A percentile compares a stretch with the other conserved stretches of the same genome.
These are phyloP conservation scores for Erysimum cheiranthoides DNA, from an alignment of 345 rosid species.

Conservation along the genomic window DNA sequence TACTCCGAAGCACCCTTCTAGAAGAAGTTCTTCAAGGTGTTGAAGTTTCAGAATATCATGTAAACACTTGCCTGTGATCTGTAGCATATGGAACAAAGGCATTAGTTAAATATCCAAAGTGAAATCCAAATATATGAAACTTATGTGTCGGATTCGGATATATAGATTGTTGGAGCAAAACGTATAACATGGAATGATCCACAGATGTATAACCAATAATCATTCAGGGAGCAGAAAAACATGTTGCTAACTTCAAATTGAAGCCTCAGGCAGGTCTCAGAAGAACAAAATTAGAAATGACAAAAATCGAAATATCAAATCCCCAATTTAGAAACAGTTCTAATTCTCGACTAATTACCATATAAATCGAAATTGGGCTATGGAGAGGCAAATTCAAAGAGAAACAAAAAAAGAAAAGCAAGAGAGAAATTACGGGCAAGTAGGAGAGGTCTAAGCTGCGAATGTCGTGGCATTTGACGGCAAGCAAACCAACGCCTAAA, in stretches of 20 bases:
- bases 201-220: neutral
- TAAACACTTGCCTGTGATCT: slow-evolving; percentile 59
- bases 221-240: neutral
- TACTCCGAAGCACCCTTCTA: slow-evolving; percentile 60
- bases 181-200: too few species aligned
- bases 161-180: too few species aligned
- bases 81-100: slow-evolving; percentile 2
- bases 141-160: neutral
- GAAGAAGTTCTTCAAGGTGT: slow-evolving; percentile 55
- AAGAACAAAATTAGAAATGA: neutral
- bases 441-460: slow-evolving; percentile 56
- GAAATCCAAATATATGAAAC: neutral
- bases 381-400: too few species aligned
- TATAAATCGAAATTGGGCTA: neutral
- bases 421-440: slow-evolving; percentile 44
- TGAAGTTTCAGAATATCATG: slow-evolving; percentile 50
- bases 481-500: slow-evolving; percentile 57
- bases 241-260: neutral
- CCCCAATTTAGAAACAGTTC: slow-evolving; percentile 3
- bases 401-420: neutral
- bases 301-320: neutral
- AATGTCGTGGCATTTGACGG: slow-evolving; percentile 53
- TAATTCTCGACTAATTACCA: neutral
- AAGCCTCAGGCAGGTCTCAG: neutral
- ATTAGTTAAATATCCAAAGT: neutral